These are phyloP conservation scores for Baorangia bicolor DNA, from an alignment of 768 basidiomycete species.

Conservation along the genomic window DNA sequence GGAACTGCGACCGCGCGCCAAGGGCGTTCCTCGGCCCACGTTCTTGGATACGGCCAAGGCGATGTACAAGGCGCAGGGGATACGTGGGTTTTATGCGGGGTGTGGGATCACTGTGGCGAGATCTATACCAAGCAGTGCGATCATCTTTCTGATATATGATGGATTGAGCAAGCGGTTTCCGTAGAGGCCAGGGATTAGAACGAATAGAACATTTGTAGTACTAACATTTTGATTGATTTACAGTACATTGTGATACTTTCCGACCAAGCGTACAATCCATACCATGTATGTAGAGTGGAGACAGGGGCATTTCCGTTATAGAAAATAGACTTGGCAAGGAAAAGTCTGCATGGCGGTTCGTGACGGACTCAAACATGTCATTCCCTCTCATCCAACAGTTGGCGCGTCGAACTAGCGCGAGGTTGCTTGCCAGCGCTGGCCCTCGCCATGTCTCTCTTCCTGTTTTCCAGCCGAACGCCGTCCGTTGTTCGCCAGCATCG, in stretches of 20 bases:
- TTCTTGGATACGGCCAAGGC: conserved; percentile 59
- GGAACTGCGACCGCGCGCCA: conserved; percentile 64
- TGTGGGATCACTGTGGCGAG: conserved; percentile 88
- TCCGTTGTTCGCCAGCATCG: background rate
- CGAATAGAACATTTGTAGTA: background rate
- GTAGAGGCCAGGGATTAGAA: conserved; percentile 7
- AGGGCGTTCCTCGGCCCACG: conserved; percentile 35
- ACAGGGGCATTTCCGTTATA: conserved; percentile 3
- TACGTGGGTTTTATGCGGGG: conserved; percentile 87
- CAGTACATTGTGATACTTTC: background rate
- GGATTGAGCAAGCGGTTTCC: conserved; percentile 60
- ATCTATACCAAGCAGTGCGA: conserved; percentile 84
- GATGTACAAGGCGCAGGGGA: conserved; percentile 73
- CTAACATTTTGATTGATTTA: background rate
- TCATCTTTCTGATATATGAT: conserved; percentile 93
- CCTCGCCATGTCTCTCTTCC: background rate
- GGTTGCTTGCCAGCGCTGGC: background rate
- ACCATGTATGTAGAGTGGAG: background rate
- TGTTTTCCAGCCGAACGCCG: background rate
- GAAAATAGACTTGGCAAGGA: background rate
- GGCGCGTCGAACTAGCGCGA: conserved; percentile 1
- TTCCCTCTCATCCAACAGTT: conserved; percentile 6
- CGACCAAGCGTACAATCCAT: background rate
- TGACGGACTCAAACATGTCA: conserved; percentile 9
- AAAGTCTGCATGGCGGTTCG: background rate